Evolutionary conservation across 192 early-diverging fungal species (phyloP), one percentile per base, ranked within the genome.

Genomic region (Oehlia diaphana): DNA sequence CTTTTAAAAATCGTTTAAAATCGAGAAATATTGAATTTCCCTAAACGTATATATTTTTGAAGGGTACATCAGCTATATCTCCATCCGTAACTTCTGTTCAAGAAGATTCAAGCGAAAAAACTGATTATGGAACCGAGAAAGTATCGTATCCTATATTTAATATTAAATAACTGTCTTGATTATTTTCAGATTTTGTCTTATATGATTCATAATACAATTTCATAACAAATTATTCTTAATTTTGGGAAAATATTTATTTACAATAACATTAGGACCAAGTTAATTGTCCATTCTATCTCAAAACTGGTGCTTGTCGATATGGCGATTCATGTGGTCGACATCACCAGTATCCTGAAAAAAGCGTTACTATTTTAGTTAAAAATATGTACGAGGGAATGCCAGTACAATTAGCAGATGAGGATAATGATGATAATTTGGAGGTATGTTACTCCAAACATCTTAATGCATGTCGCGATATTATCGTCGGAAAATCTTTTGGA

Each of bases 301-400:
- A 86, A 76, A 82, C 84, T 53, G 85, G 85, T 5, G 85, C 85
- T 35, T 86, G 85, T 63, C 69, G 85, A 23, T 85, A 86, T 66
- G 80, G 76, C 19, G 37, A 62, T 69, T 50, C 35, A 72, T 83
- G 83, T 76, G 82, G 65, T 76, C 77, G 83, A 31, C 12, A 47
- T 66, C 83, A 83, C 67, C 44, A 63, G 21, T 66, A 76, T 63
- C 83, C 83, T 35, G 69, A 73, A 53, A 72, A 50, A 64, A 73
- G 83, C 76, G 50, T 61, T 31, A 80, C 80, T 19, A 68, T 86
- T 47, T 50, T 86, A 65, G 73, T 85, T 26, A 64, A 78, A 23
- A 85, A 86, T 76, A 86, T 86, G 85, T 84, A 86, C 42, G 67
- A 84, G 33, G 85, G 84, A 16, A 81, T 81, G 80, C 66, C 80